Evolutionary conservation across 1,284 basidiomycete genomes (phyloP).

Genomic region (Ustilago loliicola): DNA sequence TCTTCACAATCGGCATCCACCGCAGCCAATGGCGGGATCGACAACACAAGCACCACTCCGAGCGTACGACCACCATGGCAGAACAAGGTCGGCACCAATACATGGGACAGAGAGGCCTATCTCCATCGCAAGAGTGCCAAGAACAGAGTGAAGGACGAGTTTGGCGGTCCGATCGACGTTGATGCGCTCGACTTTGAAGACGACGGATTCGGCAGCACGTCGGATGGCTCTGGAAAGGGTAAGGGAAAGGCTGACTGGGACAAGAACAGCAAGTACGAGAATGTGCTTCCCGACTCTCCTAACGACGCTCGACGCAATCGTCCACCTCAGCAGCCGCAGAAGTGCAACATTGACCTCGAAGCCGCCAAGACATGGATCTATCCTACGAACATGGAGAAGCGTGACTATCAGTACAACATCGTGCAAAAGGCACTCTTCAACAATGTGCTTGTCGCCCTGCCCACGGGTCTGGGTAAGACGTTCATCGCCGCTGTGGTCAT

Average conservation of each 20-base stretch:
- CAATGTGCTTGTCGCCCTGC: constrained; percentile 93
- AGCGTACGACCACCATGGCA: constrained; percentile 25
- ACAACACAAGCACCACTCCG: neutral
- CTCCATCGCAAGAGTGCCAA: constrained; percentile 46
- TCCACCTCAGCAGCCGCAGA: constrained; percentile 45
- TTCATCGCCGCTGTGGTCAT: constrained; percentile 98
- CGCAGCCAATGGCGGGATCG: neutral
- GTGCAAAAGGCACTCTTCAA: constrained; percentile 87
- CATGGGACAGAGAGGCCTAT: constrained; percentile 53
- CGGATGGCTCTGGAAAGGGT: constrained; percentile 10
- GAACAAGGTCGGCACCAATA: constrained; percentile 40
- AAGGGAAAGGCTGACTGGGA: constrained; percentile 41
- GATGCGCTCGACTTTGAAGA: constrained; percentile 37
- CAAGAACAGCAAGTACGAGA: constrained; percentile 21
- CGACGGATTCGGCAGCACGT: neutral
- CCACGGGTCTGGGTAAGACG: constrained; percentile 97
- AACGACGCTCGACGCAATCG: constrained; percentile 15
- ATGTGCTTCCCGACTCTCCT: constrained; percentile 18
- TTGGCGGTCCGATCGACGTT: constrained; percentile 25
- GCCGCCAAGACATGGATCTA: constrained; percentile 90
- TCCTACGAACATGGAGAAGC: constrained; percentile 87
- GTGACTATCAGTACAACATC: constrained; percentile 97
- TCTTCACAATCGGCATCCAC: constrained; percentile 41
- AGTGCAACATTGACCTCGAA: constrained; percentile 77
- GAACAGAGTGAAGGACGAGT: constrained; percentile 37